These are phyloP conservation scores for Penicillium sp. DNA, from an alignment of 2,329 filamentous ascomycete genomes.

Conservation along the genomic window DNA sequence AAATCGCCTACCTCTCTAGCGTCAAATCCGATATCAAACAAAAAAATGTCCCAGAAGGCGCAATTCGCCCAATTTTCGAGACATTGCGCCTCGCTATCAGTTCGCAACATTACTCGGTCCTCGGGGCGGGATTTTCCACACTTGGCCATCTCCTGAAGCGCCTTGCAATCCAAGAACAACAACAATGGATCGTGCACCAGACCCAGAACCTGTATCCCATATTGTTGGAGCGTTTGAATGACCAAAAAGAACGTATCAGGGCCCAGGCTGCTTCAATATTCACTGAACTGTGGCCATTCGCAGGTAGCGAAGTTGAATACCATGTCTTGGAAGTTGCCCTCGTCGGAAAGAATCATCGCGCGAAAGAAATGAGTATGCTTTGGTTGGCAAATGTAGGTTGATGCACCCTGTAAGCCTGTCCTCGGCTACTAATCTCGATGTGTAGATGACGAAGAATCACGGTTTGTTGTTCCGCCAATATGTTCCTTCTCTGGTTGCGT, in stretches of 20 bases:
- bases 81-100: conserved; percentile 72
- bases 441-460: conserved; percentile 75
- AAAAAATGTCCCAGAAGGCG: conserved; percentile 75
- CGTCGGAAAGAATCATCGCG: conserved; percentile 74
- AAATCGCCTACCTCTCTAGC: conserved; percentile 68
- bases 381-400: conserved; percentile 73
- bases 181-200: conserved; percentile 66
- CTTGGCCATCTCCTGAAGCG: conserved; percentile 85
- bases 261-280: conserved; percentile 72
- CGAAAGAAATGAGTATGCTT: conserved; percentile 79
- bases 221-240: conserved; percentile 80
- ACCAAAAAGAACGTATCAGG: conserved; percentile 82
- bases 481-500: conserved; percentile 76
- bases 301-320: conserved; percentile 72
- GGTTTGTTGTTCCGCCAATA: conserved; percentile 78
- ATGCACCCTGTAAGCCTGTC: conserved; percentile 2
- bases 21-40: conserved; percentile 91
- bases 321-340: conserved; percentile 76
- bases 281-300: conserved; percentile 70
- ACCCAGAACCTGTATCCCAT: conserved; percentile 69
- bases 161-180: conserved; percentile 79
- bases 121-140: conserved; percentile 81
- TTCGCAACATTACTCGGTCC: conserved; percentile 73
- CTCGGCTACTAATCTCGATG: conserved; percentile 9
- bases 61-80: conserved; percentile 74